Percentiles rank a stretch among this genome's conserved stretches.
phyloP scores from a whole-genome alignment of 140 eudicot genomes.

The Cichorium intybus region DNA sequence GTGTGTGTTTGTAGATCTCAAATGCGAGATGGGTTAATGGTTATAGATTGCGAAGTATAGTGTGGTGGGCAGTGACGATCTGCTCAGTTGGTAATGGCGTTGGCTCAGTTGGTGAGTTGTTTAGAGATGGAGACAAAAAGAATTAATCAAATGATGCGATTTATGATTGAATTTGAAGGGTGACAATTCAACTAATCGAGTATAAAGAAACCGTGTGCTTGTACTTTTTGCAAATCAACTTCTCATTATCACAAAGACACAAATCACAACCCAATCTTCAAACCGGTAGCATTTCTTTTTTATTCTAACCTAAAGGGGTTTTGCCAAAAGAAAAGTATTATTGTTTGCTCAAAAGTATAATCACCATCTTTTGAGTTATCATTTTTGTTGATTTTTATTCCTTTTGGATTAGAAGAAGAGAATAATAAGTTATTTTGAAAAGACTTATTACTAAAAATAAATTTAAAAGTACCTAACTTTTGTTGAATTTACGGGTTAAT shows the following conservation, averaged over 20 bases:
- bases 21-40: not conserved
- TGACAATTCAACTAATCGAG: slow-evolving; percentile 20
- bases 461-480: not conserved
- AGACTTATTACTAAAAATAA: not conserved
- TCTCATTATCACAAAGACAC: slow-evolving; percentile 16
- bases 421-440: not conserved
- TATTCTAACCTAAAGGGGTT: too few species aligned
- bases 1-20: slow-evolving; percentile 14
- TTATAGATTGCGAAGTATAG: slow-evolving; percentile 4
- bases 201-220: slow-evolving; percentile 2
- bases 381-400: too few species aligned
- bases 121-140: slow-evolving; percentile 8
- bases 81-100: slow-evolving; percentile 34
- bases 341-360: not conserved
- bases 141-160: slow-evolving; percentile 28
- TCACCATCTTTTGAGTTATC: not conserved
- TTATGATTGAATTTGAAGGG: slow-evolving; percentile 23
- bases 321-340: too few species aligned
- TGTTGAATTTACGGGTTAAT: too few species aligned
- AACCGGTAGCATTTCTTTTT: not conserved
- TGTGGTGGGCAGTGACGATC: slow-evolving; percentile 31
- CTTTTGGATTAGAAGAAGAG: not conserved
- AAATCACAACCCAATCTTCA: slow-evolving; percentile 15
- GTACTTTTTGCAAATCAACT: slow-evolving; percentile 7
- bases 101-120: slow-evolving; percentile 24